Base-by-base conservation (phyloP, 805 yeast genomes). In the Starmerella davenportii region DNA sequence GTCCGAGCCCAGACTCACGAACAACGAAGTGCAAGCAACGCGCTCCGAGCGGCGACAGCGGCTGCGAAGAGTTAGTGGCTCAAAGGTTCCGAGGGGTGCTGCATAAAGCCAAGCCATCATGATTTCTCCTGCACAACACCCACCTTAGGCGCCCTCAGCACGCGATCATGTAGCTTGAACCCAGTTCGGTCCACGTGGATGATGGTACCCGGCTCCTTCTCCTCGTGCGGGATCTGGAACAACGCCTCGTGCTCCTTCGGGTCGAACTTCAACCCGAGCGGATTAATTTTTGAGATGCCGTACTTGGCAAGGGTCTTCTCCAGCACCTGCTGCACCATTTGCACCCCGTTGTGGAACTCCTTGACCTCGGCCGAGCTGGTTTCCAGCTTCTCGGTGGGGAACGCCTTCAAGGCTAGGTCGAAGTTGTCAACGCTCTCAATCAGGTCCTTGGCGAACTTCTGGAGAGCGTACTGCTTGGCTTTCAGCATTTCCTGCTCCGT, bases 201-300 rank as follows among this genome's bases (percentile, higher is more conserved):
- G 42, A 84, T 81, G 21, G 94, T 77, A 43, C 94, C 94, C 15
- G 94, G 80, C 60, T 79, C 87, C 60, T 81, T 80, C 50, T 72
- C 90, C 36, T 85, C 80, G 54, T 77, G 80, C 25, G 87, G 78
- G 39, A 79, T 63, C 64, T 84, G 90, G 60, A 84, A 85, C 24
- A 87, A 73, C 38, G 95, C 95, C 62, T 84, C 95, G 59, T 84
- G 95, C 51, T 66, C 67, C 61, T 85, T 81, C 45, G 95, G 95
- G 58, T 84, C 93, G 51, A 85, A 84, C 48, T 63, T 66, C 60
- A 82, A 81, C 46, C 87, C 93, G 28, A 79, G 42, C 37, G 95
- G 94, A 53, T 81, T 76, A 44, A 81, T 66, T 63, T 80, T 81
- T 47, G 61, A 67, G 46, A 84, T 65, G 30, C 95, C 95, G 60